Evolutionary conservation across 345 rosid species (phyloP), one percentile per base, ranked within the genome.

Genomic region (Camelina sativa): DNA sequence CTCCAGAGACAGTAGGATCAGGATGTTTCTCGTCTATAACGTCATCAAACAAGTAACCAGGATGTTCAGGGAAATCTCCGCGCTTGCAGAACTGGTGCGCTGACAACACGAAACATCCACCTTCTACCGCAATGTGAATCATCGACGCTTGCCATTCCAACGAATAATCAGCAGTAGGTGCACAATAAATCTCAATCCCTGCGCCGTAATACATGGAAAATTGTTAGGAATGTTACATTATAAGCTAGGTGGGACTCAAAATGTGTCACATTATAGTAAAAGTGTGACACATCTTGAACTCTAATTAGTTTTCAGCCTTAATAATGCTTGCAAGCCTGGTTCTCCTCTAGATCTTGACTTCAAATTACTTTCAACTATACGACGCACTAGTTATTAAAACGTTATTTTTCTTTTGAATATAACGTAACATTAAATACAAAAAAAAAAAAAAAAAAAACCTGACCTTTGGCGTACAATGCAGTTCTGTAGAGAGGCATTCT

Each of bases 401-500:
- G 5, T 28, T 28, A 28, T 28, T 28, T 28, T 4, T 4, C 30
- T 28, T 28, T 28, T 28, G 28, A 1, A 25, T 25, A 25, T 25
- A 25, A 25, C 3, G 30, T 28, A 28, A 28, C 30, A 28, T 28
- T 28, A 28, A 28, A 28, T 28, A 4, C 30, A 28, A 28, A 28
- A 28, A 28, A 28, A 25, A 25, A 25, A 23, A 25, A 23, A 25
- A 25, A 25, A 28, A 25, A 25, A 25, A 43, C 8, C 67, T 62
- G 7, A 87, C 98, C 96, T 88, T 91, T 87, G 2, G 75, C 95
- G 73, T 90, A 94, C 86, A 94, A 81, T 1, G 98, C 89, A 46
- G 95, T 90, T 79, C 96, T 82, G 35, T 82, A 85, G 69, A 94
- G 91, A 8, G 98, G 98, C 97, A 94, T 94, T 67, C 86, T 82